Conservation (phyloP, 2,329 filamentous ascomycete genomes). For the Hypoxylon sp. region DNA sequence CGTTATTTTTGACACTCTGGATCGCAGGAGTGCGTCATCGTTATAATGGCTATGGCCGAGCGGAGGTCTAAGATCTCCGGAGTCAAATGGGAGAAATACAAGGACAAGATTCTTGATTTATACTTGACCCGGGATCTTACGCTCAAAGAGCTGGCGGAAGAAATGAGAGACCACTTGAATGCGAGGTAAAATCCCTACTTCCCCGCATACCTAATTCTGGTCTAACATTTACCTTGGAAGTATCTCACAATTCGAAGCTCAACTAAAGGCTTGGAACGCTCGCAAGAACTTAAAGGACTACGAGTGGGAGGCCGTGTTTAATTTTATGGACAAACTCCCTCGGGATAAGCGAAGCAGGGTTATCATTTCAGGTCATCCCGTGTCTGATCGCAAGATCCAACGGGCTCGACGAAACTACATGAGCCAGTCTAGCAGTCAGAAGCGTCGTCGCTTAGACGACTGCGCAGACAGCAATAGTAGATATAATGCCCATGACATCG, state of each 20-base stretch:
- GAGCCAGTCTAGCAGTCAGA: background rate
- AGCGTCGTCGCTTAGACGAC: background rate
- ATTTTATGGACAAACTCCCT: slow-evolving; percentile 6
- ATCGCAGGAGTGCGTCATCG: too few species aligned
- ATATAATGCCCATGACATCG: background rate
- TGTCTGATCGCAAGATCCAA: slow-evolving; percentile 5
- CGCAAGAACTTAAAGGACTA: slow-evolving; percentile 14
- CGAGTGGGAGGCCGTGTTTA: slow-evolving; percentile 21
- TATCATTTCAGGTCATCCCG: slow-evolving; percentile 6
- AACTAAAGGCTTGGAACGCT: slow-evolving; percentile 23
- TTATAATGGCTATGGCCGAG: background rate
- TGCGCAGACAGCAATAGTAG: background rate
- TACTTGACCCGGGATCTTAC: background rate
- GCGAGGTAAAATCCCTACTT: slow-evolving; percentile 6
- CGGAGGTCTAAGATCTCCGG: slow-evolving; percentile 8
- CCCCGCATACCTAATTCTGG: background rate
- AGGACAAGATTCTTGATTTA: slow-evolving; percentile 9
- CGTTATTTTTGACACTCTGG: too few species aligned
- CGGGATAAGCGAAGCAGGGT: slow-evolving; percentile 2
- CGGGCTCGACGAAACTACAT: slow-evolving; percentile 12
- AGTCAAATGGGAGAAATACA: slow-evolving; percentile 4
- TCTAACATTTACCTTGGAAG: background rate
- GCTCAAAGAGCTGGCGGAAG: background rate
- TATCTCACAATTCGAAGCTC: slow-evolving; percentile 24
- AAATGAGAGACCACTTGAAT: background rate